Evolutionary conservation across 2,329 filamentous ascomycete species (phyloP).

Genomic region (Cladosporium phlei): DNA sequence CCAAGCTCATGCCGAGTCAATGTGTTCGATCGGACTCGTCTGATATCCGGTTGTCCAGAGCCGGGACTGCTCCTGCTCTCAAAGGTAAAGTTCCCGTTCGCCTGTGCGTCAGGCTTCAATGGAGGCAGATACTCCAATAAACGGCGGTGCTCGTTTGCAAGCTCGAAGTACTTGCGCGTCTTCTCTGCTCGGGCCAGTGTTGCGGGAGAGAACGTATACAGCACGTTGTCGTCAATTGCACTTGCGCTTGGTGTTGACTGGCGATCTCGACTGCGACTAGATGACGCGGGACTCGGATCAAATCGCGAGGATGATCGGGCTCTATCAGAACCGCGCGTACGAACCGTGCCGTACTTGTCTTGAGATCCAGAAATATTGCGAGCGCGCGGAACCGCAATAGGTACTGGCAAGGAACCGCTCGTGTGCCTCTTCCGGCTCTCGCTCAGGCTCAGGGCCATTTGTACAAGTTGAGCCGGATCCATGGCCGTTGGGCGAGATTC

Average conservation of each 20-base stretch:
- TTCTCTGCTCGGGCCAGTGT: conserved; percentile 79
- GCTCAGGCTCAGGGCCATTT: conserved; percentile 83
- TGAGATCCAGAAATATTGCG: conserved; percentile 7
- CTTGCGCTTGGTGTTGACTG: not conserved
- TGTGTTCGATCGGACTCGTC: conserved; percentile 34
- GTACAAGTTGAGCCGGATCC: conserved; percentile 85
- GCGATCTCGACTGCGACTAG: conserved; percentile 3
- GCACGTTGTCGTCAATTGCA: conserved; percentile 37
- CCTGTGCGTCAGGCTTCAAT: conserved; percentile 49
- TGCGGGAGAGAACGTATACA: conserved; percentile 68
- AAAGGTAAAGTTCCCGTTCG: conserved; percentile 39
- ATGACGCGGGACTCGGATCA: conserved; percentile 5
- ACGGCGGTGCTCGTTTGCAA: conserved; percentile 77
- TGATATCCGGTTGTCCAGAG: conserved; percentile 36
- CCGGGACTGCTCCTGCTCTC: conserved; percentile 39
- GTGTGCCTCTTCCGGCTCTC: conserved; percentile 67
- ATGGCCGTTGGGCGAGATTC: conserved; percentile 48
- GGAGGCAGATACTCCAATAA: conserved; percentile 75
- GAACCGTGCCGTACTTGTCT: conserved; percentile 22
- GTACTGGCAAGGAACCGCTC: conserved; percentile 52
- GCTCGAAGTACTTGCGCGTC: conserved; percentile 77
- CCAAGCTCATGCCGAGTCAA: conserved; percentile 43
- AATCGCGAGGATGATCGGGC: conserved; percentile 1
- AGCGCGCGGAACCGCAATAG: conserved; percentile 26
- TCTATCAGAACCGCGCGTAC: conserved; percentile 24